Percentiles rank a stretch among this genome's conserved stretches.
Conservation (phyloP, 1,139 yeast genomes). For the Groenewaldozyma auringiensis region DNA sequence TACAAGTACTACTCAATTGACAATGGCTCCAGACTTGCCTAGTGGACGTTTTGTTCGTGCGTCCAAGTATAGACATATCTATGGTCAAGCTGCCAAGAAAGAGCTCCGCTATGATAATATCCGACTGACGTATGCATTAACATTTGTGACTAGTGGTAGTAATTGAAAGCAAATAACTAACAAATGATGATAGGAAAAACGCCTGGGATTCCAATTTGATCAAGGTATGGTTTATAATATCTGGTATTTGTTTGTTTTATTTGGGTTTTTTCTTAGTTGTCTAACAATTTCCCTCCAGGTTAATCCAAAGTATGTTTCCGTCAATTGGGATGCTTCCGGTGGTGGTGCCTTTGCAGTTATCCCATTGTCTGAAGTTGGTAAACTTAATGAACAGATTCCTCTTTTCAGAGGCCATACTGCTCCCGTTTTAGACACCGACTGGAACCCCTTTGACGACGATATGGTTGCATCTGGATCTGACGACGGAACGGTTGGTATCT, state of each 20-base stretch:
- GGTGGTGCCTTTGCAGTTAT: slow-evolving; percentile 96
- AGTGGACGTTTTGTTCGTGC: slow-evolving; percentile 95
- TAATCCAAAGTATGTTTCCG: slow-evolving; percentile 77
- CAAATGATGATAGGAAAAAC: slow-evolving; percentile 65
- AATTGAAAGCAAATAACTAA: not conserved
- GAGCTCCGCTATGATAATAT: slow-evolving; percentile 86
- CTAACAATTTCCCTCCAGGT: slow-evolving; percentile 29
- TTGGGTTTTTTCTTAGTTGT: not conserved
- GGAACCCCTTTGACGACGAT: slow-evolving; percentile 77
- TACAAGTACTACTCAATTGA: not conserved
- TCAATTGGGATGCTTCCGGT: slow-evolving; percentile 91
- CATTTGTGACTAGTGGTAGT: not conserved
- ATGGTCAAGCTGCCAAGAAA: slow-evolving; percentile 83
- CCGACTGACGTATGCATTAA: slow-evolving; percentile 29
- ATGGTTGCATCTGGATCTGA: slow-evolving; percentile 82
- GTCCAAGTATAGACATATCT: slow-evolving; percentile 92
- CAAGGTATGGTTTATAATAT: too few species aligned
- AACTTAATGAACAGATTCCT: slow-evolving; percentile 88
- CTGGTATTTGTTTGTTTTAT: slow-evolving; percentile 11
- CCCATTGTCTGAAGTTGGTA: slow-evolving; percentile 82
- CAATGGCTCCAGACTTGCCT: slow-evolving; percentile 1
- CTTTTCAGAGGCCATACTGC: slow-evolving; percentile 94
- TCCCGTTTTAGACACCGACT: slow-evolving; percentile 88
- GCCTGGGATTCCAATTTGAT: slow-evolving; percentile 95
- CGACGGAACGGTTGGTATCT: slow-evolving; percentile 78